Base-by-base conservation (phyloP, 2,329 filamentous ascomycete species). In the Diaporthe citriasiana region DNA sequence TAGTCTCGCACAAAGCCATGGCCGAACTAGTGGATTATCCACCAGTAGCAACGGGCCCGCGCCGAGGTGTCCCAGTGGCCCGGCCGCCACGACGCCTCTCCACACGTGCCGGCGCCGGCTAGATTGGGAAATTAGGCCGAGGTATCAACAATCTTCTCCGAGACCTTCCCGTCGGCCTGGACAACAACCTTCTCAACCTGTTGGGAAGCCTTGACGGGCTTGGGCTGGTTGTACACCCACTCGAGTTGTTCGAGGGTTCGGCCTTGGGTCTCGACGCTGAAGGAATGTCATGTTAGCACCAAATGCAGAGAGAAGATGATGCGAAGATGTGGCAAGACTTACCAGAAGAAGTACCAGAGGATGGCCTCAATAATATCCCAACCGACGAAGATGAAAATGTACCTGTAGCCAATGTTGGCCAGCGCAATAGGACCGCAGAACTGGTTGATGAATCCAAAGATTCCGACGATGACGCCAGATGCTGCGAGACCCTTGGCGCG, bases 161-260 rank as follows among this genome's bases (percentile, higher is more conserved):
- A 82, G 15, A 87, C 85, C 25, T 81, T 83, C 45, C 86, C 86
- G 69, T 87, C 85, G 19, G 81, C 79, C 76, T 84, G 83, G 22
- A 88, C 77, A 56, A 88, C 81, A 70, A 88, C 81, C 81, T 86
- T 86, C 77, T 87, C 84, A 76, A 87, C 82, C 68, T 81, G 82
- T 73, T 84, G 81, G 6, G 86, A 88, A 15, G 86, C 86, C 79
- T 87, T 86, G 80, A 88, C 86, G 0, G 86, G 86, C 76, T 85
- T 85, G 33, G 84, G 83, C 77, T 87, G 86, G 77, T 85, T 79
- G 79, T 87, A 88, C 15, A 88, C 84, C 85, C 85, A 87, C 76
- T 87, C 85, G 47, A 88, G 82, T 77, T 87, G 82, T 77, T 88
- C 86, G 35, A 88, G 83, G 4, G 86, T 87, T 51, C 86, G 85